Conservation (phyloP, 1,284 basidiomycete genomes). For the Ustilago sp. region DNA sequence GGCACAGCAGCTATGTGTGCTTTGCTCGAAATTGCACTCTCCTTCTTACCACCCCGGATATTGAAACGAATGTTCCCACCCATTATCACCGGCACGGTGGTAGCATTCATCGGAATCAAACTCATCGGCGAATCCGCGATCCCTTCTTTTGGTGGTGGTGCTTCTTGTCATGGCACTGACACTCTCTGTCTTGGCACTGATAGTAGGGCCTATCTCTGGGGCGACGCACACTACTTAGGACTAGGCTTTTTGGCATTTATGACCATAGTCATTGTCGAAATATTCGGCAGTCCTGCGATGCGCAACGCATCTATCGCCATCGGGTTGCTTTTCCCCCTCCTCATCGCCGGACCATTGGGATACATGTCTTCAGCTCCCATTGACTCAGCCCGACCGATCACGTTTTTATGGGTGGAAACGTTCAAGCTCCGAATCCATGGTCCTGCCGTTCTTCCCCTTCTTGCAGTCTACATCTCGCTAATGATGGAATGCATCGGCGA, state of each 20-base stretch:
- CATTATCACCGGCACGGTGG: slow-evolving; percentile 75
- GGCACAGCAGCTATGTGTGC: slow-evolving; percentile 83
- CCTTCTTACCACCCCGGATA: slow-evolving; percentile 76
- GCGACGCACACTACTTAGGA: slow-evolving; percentile 83
- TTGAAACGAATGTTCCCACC: slow-evolving; percentile 82
- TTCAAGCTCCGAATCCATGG: slow-evolving; percentile 84
- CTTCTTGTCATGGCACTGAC: slow-evolving; percentile 73
- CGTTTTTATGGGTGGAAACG: slow-evolving; percentile 76
- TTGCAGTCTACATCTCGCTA: slow-evolving; percentile 77
- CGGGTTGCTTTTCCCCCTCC: slow-evolving; percentile 60
- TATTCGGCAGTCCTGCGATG: slow-evolving; percentile 82
- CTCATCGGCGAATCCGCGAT: slow-evolving; percentile 81
- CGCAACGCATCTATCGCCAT: slow-evolving; percentile 74
- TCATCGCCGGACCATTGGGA: slow-evolving; percentile 56
- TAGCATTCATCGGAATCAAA: slow-evolving; percentile 76
- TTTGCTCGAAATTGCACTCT: slow-evolving; percentile 82
- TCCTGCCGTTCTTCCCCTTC: slow-evolving; percentile 83
- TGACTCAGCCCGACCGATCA: slow-evolving; percentile 50
- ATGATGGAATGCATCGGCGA: slow-evolving; percentile 89
- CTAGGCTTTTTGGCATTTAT: slow-evolving; percentile 85
- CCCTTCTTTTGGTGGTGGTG: slow-evolving; percentile 83
- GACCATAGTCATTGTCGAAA: slow-evolving; percentile 78
- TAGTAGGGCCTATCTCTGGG: slow-evolving; percentile 76
- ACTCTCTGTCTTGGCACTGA: slow-evolving; percentile 74
- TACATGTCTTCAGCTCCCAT: slow-evolving; percentile 54